These are phyloP conservation scores for Pleurotus giganteus DNA, from an alignment of 768 basidiomycete species.

Conservation along the genomic window DNA sequence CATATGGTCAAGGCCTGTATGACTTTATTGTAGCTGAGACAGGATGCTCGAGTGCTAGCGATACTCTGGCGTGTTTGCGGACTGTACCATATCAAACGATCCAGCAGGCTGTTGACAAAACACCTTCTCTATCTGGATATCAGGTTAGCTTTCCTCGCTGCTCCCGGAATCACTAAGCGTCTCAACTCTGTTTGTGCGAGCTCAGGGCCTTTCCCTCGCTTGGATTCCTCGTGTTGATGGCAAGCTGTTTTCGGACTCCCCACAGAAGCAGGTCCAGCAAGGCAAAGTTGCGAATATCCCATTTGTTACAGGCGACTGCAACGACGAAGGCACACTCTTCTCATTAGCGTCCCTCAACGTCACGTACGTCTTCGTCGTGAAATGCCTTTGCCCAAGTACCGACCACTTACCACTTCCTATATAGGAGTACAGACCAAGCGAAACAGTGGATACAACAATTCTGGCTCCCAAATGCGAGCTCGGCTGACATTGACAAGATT, in stretches of 20 bases:
- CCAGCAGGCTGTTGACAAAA: conserved; percentile 18
- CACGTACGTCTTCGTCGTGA: conserved; percentile 23
- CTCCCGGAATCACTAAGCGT: background rate
- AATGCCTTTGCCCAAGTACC: background rate
- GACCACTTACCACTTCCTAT: conserved; percentile 9
- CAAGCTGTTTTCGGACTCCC: conserved; percentile 22
- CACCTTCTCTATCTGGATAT: conserved; percentile 17
- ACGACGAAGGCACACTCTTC: conserved; percentile 38
- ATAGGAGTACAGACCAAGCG: conserved; percentile 21
- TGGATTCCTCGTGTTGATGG: conserved; percentile 29
- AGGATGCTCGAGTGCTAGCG: conserved; percentile 15
- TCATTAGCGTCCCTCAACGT: conserved; percentile 21
- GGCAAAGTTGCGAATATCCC: conserved; percentile 31
- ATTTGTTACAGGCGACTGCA: conserved; percentile 30
- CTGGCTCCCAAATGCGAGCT: background rate
- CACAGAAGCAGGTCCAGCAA: conserved; percentile 19
- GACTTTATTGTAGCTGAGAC: conserved; percentile 22
- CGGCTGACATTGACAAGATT: background rate
- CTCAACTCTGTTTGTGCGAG: background rate
- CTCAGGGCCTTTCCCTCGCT: conserved; percentile 32
- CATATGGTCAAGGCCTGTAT: conserved; percentile 26
- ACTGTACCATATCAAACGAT: conserved; percentile 16
- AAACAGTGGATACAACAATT: conserved; percentile 21
- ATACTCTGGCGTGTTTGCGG: conserved; percentile 25
- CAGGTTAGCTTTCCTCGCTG: conserved; percentile 11